Evolutionary conservation across 2,329 filamentous ascomycete species (phyloP).

Genomic region (Fusarium caatingaense): DNA sequence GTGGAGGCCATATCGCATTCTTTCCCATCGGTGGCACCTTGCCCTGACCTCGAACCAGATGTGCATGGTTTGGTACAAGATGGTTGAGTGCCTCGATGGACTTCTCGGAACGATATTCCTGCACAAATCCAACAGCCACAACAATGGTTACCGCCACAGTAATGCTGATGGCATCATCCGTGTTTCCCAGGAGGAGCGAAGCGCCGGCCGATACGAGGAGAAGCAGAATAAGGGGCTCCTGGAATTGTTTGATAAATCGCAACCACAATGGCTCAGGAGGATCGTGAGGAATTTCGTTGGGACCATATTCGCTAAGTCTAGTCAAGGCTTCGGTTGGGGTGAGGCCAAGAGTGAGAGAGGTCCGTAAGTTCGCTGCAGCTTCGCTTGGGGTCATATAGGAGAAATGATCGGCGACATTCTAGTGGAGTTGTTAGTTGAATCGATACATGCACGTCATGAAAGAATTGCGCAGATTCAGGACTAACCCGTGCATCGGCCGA

Average conservation of each 20-base stretch:
- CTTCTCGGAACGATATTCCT: constrained; percentile 97
- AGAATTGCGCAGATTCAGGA: not conserved
- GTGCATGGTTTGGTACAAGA: constrained; percentile 93
- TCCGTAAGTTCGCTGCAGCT: constrained; percentile 79
- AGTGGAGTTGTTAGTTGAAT: constrained; percentile 30
- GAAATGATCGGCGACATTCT: constrained; percentile 70
- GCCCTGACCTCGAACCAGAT: constrained; percentile 79
- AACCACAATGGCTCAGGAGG: constrained; percentile 94
- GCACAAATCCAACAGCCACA: constrained; percentile 93
- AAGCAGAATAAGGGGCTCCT: constrained; percentile 94
- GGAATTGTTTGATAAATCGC: constrained; percentile 95
- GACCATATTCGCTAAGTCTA: constrained; percentile 82
- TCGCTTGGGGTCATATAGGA: constrained; percentile 79
- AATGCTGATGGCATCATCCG: constrained; percentile 95
- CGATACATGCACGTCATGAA: not conserved
- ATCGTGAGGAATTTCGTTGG: constrained; percentile 95
- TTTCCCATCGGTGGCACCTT: constrained; percentile 50
- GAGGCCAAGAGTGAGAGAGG: constrained; percentile 85
- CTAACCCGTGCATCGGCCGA: constrained; percentile 68
- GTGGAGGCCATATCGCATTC: constrained; percentile 62
- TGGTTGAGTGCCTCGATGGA: constrained; percentile 95
- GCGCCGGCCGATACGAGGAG: constrained; percentile 88
- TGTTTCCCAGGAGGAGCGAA: constrained; percentile 91
- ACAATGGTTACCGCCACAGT: constrained; percentile 97
- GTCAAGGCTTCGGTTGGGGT: constrained; percentile 83